phyloP scores from a whole-genome alignment of 345 rosid genomes.

The Crucihimalaya himalaica region DNA sequence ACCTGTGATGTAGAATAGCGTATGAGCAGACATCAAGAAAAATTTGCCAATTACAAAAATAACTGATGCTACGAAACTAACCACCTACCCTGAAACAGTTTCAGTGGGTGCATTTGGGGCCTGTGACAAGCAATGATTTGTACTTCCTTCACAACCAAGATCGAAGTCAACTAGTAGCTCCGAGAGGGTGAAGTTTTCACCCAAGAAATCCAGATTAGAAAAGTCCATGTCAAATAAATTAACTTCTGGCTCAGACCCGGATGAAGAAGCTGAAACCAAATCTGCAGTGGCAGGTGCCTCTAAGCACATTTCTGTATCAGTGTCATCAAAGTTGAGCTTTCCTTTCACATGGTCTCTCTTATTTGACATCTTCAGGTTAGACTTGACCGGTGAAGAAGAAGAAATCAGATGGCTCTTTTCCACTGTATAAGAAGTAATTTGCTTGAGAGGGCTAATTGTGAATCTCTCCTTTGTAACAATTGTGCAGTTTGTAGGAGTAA shows the following conservation, averaged over 20 bases:
- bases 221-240: constrained; percentile 67
- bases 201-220: constrained; percentile 58
- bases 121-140: not conserved
- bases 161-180: constrained; percentile 72
- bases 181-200: constrained; percentile 65
- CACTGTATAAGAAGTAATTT: constrained; percentile 55
- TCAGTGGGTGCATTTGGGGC: constrained; percentile 25
- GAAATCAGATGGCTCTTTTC: constrained; percentile 72
- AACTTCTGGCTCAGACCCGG: constrained; percentile 64
- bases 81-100: constrained; percentile 47
- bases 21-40: constrained; percentile 20
- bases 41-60: not conserved
- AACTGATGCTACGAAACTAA: not conserved
- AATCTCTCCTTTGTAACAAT: constrained; percentile 64
- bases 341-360: constrained; percentile 77
- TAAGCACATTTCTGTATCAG: constrained; percentile 44
- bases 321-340: constrained; percentile 76
- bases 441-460: constrained; percentile 71
- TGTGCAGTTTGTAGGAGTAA: constrained; percentile 70
- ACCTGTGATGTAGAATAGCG: constrained; percentile 36
- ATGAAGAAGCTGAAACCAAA: constrained; percentile 42
- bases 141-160: constrained; percentile 51
- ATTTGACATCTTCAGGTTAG: constrained; percentile 35
- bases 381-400: constrained; percentile 66
- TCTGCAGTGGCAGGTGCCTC: constrained; percentile 41